phyloP scores from a whole-genome alignment of 129 eudicot genomes.

The Smallanthus sonchifolius region DNA sequence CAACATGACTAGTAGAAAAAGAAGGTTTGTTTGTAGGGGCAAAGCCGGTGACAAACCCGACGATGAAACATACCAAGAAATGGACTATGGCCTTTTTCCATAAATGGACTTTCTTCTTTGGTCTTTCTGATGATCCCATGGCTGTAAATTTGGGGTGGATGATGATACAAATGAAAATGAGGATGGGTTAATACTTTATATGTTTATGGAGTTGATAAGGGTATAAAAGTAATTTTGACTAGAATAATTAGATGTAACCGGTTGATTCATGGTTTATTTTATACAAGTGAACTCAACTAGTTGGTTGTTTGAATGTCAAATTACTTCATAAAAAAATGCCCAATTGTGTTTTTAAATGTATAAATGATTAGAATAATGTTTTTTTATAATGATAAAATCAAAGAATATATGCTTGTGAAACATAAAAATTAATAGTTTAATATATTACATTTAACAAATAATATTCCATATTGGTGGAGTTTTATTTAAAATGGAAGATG shows the following conservation, averaged over 20 bases:
- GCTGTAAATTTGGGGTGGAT: background rate
- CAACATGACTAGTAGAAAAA: slow-evolving; percentile 2
- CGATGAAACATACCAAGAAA: slow-evolving; percentile 70
- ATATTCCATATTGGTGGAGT: background rate
- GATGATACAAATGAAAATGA: background rate
- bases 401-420: background rate
- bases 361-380: background rate
- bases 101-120: slow-evolving; percentile 61
- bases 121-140: slow-evolving; percentile 73
- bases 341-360: background rate
- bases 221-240: slow-evolving; percentile 11
- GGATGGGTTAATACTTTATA: slow-evolving; percentile 11
- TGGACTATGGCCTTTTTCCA: slow-evolving; percentile 91
- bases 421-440: background rate
- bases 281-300: slow-evolving; percentile 31
- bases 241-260: slow-evolving; percentile 27
- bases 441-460: background rate
- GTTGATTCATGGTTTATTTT: slow-evolving; percentile 29
- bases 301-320: slow-evolving; percentile 19
- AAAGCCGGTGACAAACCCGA: slow-evolving; percentile 93
- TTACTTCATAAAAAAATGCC: background rate
- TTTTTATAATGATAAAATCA: background rate
- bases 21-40: slow-evolving; percentile 69
- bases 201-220: slow-evolving; percentile 15
- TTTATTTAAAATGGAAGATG: slow-evolving; percentile 13